These are phyloP conservation scores for Globisporangium nunn DNA, from an alignment of 352 stramenopile genomes.

Conservation along the genomic window DNA sequence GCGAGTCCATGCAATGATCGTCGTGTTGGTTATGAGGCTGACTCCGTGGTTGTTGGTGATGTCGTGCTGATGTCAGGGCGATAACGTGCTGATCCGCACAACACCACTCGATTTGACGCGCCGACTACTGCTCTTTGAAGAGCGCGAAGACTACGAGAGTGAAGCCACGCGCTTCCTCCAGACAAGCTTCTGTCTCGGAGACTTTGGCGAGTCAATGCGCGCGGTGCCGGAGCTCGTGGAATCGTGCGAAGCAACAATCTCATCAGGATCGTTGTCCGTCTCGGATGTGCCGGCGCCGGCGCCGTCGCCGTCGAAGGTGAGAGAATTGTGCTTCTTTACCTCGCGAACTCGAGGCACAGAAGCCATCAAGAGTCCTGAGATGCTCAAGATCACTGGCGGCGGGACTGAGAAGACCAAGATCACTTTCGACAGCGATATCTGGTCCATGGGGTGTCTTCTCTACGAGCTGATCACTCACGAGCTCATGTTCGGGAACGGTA, in stretches of 20 bases:
- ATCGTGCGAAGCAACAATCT: too few relatives aligned
- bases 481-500: conserved; percentile 58
- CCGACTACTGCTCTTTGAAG: conserved; percentile 20
- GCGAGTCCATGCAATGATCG: neutral
- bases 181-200: conserved; percentile 41
- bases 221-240: conserved; percentile 13
- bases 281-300: conserved; percentile 1
- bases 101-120: conserved; percentile 23
- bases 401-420: conserved; percentile 19
- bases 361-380: conserved; percentile 74
- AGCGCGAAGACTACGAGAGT: conserved; percentile 13
- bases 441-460: conserved; percentile 64
- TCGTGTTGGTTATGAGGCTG: neutral
- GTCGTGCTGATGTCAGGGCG: conserved; percentile 19
- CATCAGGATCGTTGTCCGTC: neutral
- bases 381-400: conserved; percentile 40
- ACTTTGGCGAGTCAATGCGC: conserved; percentile 66
- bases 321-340: conserved; percentile 12
- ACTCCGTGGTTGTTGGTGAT: neutral
- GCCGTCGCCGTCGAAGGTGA: neutral
- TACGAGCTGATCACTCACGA: conserved; percentile 65
- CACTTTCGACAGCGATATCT: conserved; percentile 50
- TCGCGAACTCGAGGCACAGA: conserved; percentile 60
- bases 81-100: conserved; percentile 55
- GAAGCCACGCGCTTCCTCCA: conserved; percentile 10